Percentiles rank a stretch among this genome's conserved stretches.
phyloP scores from a whole-genome alignment of 2,329 filamentous ascomycete species.

The Scedosporium minutisporum region DNA sequence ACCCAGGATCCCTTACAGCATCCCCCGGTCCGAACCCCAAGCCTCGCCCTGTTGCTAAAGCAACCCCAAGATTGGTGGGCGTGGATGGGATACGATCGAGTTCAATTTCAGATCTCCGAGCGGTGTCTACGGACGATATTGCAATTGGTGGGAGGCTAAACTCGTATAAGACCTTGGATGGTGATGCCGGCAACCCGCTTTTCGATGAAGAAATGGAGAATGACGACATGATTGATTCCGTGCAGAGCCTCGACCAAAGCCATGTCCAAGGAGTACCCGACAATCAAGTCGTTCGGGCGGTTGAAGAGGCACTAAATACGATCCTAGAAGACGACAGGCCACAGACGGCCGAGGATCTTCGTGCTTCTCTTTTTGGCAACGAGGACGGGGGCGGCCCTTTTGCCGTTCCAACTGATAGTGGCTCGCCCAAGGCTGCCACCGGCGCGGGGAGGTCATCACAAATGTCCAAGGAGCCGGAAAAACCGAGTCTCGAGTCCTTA shows the following conservation, averaged over 20 bases:
- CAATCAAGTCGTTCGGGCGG: conserved; percentile 75
- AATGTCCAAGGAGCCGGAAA: conserved; percentile 42
- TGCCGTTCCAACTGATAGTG: conserved; percentile 15
- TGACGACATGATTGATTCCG: conserved; percentile 62
- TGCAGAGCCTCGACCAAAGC: conserved; percentile 71
- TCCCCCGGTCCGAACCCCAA: background rate
- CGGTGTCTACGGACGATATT: conserved; percentile 25
- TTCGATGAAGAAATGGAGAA: conserved; percentile 80
- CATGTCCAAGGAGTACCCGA: conserved; percentile 51
- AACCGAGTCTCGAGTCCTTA: conserved; percentile 81
- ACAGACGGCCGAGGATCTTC: conserved; percentile 53
- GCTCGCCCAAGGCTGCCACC: conserved; percentile 48
- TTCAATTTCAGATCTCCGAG: conserved; percentile 38
- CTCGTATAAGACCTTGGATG: conserved; percentile 44
- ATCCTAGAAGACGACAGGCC: conserved; percentile 75
- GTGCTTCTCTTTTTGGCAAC: conserved; percentile 57
- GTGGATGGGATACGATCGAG: conserved; percentile 30
- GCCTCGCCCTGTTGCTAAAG: background rate
- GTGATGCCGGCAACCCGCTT: conserved; percentile 38
- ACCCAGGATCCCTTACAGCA: conserved; percentile 7
- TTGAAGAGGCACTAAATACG: conserved; percentile 83
- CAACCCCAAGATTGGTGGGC: conserved; percentile 27
- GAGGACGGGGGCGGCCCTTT: conserved; percentile 23
- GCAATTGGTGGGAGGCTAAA: conserved; percentile 9
- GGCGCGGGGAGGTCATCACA: background rate